These are phyloP conservation scores for Globisporangium spinosum DNA, from an alignment of 352 stramenopile species.

Conservation along the genomic window DNA sequence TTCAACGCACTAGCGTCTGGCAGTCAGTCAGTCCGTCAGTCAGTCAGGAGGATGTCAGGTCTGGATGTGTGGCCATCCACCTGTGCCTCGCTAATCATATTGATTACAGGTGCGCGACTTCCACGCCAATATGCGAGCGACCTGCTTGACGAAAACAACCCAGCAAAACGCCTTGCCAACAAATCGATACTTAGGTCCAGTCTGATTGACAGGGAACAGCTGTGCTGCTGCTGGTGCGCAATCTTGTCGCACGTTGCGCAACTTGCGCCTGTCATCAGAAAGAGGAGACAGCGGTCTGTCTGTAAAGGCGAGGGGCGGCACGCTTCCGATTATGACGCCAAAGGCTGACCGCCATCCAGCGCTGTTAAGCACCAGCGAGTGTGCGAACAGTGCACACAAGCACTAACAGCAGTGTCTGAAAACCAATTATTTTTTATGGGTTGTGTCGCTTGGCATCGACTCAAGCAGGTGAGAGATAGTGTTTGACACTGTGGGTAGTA, in stretches of 20 bases:
- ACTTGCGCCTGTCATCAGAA: not conserved
- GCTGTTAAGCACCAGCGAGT: not conserved
- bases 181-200: not conserved
- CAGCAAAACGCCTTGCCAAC: not conserved
- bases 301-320: constrained; percentile 4
- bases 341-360: constrained; percentile 2
- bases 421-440: too few species aligned
- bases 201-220: not conserved
- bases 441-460: too few species aligned
- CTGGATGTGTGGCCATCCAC: not conserved
- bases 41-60: too few species aligned
- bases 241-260: not conserved
- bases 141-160: not conserved
- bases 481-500: not conserved
- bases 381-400: not conserved
- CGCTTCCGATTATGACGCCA: constrained; percentile 2
- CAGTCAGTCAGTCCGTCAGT: too few species aligned
- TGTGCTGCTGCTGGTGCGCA: not conserved
- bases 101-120: not conserved
- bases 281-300: not conserved
- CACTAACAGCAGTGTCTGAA: not conserved
- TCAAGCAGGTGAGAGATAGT: too few species aligned
- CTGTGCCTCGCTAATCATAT: not conserved
- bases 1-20: not conserved
- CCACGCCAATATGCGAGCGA: not conserved